Conservation (phyloP, 2,329 filamentous ascomycete species). For the Pezicula radicicola region DNA sequence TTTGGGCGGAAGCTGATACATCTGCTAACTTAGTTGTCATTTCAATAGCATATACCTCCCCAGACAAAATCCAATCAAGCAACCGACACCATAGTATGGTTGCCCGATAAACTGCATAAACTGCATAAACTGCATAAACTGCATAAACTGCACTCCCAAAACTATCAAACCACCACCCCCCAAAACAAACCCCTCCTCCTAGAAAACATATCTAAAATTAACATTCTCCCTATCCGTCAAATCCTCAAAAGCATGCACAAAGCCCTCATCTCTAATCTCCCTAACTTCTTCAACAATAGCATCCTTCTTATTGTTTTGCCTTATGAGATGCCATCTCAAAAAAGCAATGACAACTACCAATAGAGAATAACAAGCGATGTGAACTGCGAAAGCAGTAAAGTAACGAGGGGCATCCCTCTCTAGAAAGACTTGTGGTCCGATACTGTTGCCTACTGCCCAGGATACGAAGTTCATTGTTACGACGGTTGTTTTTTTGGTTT, state of each 20-base stretch:
- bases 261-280: constrained; percentile 14
- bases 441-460: constrained; percentile 53
- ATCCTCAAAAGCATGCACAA: constrained; percentile 27
- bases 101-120: too few species aligned
- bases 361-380: constrained; percentile 42
- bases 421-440: constrained; percentile 55
- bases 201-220: constrained; percentile 25
- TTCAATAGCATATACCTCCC: too few species aligned
- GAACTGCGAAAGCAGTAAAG: constrained; percentile 49
- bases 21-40: too few species aligned
- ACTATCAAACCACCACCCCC: too few species aligned
- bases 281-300: constrained; percentile 7
- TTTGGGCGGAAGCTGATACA: too few species aligned
- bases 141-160: too few species aligned
- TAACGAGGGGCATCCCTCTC: constrained; percentile 47
- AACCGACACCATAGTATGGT: too few species aligned
- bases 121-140: too few species aligned
- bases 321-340: constrained; percentile 22
- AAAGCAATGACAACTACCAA: constrained; percentile 18
- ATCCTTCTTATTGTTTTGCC: constrained; percentile 28
- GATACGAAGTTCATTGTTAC: constrained; percentile 45
- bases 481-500: constrained; percentile 50
- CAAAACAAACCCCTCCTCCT: not conserved
- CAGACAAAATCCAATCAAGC: too few species aligned
- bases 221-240: constrained; percentile 25